Evolutionary conservation across 208 protist species (phyloP).

Genomic region (Trichomonas gallinae): DNA sequence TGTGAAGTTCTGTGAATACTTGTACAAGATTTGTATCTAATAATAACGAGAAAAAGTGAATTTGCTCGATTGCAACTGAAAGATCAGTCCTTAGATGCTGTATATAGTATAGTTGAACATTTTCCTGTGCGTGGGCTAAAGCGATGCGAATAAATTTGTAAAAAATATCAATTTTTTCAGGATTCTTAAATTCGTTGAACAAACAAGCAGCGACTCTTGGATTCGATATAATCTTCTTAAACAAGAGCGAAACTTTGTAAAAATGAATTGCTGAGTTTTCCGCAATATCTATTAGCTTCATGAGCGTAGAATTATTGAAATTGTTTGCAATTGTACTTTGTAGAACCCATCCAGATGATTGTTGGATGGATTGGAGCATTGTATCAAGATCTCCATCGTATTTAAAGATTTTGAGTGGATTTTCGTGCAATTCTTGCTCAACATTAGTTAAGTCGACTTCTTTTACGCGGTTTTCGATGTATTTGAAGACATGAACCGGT

Average conservation of each 20-base stretch:
- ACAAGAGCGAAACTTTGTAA: background rate
- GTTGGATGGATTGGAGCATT: background rate
- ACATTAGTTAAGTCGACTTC: background rate
- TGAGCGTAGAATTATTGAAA: background rate
- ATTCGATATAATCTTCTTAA: background rate
- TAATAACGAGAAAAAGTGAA: background rate
- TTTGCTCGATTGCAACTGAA: background rate
- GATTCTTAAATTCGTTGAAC: background rate
- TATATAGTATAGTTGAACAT: background rate
- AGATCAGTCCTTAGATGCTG: background rate
- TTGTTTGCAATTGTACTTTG: background rate
- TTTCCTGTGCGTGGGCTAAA: background rate
- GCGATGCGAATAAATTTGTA: background rate
- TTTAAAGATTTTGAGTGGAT: background rate
- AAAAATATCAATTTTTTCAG: background rate
- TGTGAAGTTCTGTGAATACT: background rate
- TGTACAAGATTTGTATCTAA: background rate
- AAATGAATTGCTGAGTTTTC: background rate
- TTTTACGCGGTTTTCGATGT: background rate
- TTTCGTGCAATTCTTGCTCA: background rate
- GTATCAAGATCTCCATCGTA: background rate
- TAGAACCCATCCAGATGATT: background rate
- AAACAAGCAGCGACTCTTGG: background rate
- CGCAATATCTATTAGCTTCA: background rate
- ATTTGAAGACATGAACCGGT: background rate